These are phyloP conservation scores for Fusarium graminum DNA, from an alignment of 2,329 filamentous ascomycete genomes.

Conservation along the genomic window DNA sequence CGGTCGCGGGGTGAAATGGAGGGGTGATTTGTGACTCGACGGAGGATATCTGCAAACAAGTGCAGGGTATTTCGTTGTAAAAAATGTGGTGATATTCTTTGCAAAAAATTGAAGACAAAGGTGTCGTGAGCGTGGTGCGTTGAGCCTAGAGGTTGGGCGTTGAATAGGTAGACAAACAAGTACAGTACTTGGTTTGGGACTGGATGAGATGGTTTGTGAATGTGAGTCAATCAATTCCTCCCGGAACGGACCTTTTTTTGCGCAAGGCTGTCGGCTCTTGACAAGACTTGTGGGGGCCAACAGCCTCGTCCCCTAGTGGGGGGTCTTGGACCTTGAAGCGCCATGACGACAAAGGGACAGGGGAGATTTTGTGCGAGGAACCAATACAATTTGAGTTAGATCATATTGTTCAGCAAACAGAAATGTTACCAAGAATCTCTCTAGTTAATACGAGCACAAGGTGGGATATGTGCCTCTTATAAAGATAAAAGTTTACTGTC, in stretches of 20 bases:
- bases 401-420: not conserved
- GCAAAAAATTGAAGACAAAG: not conserved
- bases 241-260: slow-evolving; percentile 44
- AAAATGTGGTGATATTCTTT: not conserved
- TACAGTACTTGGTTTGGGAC: slow-evolving; percentile 23
- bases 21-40: slow-evolving; percentile 33
- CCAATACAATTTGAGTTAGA: not conserved
- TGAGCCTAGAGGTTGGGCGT: slow-evolving; percentile 15
- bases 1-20: slow-evolving; percentile 40
- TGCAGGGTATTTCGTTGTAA: not conserved
- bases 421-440: not conserved
- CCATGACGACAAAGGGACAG: slow-evolving; percentile 39
- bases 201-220: slow-evolving; percentile 30
- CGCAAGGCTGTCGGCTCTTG: slow-evolving; percentile 44
- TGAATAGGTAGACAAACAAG: slow-evolving; percentile 27
- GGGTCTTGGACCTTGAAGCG: slow-evolving; percentile 2
- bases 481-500: not conserved
- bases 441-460: not conserved
- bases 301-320: slow-evolving; percentile 42
- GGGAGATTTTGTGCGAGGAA: slow-evolving; percentile 5
- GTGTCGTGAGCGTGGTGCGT: slow-evolving; percentile 11
- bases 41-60: slow-evolving; percentile 8
- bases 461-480: slow-evolving; percentile 8
- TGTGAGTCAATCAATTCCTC: slow-evolving; percentile 46
- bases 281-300: slow-evolving; percentile 32